These are phyloP conservation scores for Alternaria sp. DNA, from an alignment of 2,329 filamentous ascomycete genomes.

Conservation along the genomic window DNA sequence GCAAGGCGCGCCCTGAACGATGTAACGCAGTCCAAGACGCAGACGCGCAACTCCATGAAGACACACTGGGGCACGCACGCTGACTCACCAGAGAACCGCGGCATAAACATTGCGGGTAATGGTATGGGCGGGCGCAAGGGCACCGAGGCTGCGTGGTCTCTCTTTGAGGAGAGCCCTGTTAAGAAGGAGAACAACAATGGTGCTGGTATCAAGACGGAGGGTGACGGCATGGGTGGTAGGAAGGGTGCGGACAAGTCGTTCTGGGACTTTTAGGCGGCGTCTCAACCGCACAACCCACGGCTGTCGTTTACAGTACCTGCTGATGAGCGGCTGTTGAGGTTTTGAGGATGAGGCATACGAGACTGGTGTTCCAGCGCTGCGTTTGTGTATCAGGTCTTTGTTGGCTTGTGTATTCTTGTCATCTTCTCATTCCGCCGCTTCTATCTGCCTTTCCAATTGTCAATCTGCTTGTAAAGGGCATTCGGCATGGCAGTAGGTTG, in stretches of 20 bases:
- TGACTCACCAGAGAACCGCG: conserved; percentile 32
- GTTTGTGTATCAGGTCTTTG: background rate
- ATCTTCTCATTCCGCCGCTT: background rate
- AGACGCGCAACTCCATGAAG: conserved; percentile 62
- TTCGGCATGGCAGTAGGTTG: background rate
- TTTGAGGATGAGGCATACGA: accelerated
- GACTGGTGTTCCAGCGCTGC: background rate
- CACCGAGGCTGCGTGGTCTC: conserved; percentile 48
- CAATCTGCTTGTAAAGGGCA: background rate
- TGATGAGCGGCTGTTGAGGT: background rate
- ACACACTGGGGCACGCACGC: conserved; percentile 44
- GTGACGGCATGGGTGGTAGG: conserved; percentile 51
- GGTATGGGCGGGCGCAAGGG: conserved; percentile 52
- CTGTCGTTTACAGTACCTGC: background rate
- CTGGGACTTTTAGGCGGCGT: conserved; percentile 38
- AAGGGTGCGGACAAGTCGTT: conserved; percentile 39
- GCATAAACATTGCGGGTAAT: conserved; percentile 50
- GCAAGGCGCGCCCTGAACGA: conserved; percentile 62
- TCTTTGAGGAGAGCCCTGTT: conserved; percentile 40
- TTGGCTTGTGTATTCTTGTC: background rate
- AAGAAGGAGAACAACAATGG: conserved; percentile 40
- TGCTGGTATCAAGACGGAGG: conserved; percentile 43
- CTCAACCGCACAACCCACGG: background rate
- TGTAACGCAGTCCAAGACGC: conserved; percentile 73
- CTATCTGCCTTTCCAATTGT: background rate